phyloP scores from a whole-genome alignment of 305 asterid genomes.

The Withania somnifera region DNA sequence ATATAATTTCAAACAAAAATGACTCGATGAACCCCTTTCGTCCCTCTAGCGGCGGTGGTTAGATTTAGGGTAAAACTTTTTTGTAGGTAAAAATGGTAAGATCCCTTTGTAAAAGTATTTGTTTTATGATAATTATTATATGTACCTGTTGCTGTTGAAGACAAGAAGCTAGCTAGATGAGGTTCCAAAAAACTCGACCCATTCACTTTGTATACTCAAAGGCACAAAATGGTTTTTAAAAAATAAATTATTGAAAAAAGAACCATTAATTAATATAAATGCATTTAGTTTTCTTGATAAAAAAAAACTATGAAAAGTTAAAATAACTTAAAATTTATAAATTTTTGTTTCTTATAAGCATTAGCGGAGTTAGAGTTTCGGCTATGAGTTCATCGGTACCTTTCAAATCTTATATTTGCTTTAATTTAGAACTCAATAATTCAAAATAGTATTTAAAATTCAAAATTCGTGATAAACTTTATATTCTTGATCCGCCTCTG shows the following conservation, averaged over 20 bases:
- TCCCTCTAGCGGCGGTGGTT: no score
- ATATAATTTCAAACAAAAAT: background rate
- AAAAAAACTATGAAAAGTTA: no score
- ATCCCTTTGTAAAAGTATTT: background rate
- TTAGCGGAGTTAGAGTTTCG: background rate
- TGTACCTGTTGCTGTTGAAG: conserved; percentile 11
- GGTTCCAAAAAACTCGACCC: conserved; percentile 19
- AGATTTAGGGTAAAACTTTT: background rate
- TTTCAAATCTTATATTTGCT: no score
- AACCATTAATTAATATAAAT: background rate
- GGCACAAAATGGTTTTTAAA: background rate
- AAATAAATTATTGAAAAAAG: no score
- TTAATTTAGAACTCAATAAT: no score
- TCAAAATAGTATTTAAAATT: no score
- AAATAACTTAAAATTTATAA: background rate
- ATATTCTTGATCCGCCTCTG: no score
- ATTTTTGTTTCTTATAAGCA: background rate
- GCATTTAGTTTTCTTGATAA: background rate
- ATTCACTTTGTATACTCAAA: conserved; percentile 8
- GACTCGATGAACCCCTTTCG: background rate
- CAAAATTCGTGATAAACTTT: no score
- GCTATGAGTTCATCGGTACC: background rate
- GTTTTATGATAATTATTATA: background rate
- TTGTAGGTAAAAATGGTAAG: background rate
- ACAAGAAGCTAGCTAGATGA: background rate